A percentile compares a stretch with the other conserved stretches of the same genome.
Conservation (phyloP, 139 green algal genomes). For the Cymbomonas tetramitiformis region DNA sequence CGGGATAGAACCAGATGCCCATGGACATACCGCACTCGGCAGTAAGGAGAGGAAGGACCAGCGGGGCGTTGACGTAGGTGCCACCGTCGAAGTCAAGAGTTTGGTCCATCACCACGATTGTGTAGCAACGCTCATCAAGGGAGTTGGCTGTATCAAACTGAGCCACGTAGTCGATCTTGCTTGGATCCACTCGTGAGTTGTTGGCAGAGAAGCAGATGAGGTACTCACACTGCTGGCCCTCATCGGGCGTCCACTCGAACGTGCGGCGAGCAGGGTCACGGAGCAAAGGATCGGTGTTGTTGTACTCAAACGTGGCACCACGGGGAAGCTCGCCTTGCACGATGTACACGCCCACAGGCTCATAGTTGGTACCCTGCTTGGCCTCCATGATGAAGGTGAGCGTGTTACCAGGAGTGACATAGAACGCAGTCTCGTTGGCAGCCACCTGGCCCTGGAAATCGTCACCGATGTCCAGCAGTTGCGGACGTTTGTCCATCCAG, state of each 20-base stretch:
- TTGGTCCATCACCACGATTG: slow-evolving; percentile 17
- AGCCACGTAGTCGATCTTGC: slow-evolving; percentile 2
- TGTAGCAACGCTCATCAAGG: slow-evolving; percentile 24
- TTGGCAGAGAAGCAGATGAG: slow-evolving; percentile 16
- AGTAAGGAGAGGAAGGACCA: not conserved
- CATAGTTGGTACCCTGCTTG: slow-evolving; percentile 13
- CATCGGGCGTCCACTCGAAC: slow-evolving; percentile 17
- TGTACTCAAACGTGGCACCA: not conserved
- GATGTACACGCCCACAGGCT: slow-evolving; percentile 13
- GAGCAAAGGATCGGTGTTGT: too few relatives aligned
- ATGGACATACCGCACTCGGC: slow-evolving; percentile 19
- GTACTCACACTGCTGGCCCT: slow-evolving; percentile 19
- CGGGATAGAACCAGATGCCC: slow-evolving; percentile 15
- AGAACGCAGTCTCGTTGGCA: slow-evolving; percentile 12
- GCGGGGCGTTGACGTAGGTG: not conserved
- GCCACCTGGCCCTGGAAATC: not conserved
- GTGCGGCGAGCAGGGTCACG: slow-evolving; percentile 10
- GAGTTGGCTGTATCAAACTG: not conserved
- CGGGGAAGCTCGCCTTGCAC: slow-evolving; percentile 16
- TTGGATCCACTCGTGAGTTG: slow-evolving; percentile 8
- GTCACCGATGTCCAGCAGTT: not conserved
- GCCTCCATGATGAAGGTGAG: slow-evolving; percentile 10
- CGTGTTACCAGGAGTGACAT: slow-evolving; percentile 15
- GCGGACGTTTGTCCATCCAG: slow-evolving; percentile 5
- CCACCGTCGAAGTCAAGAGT: slow-evolving; percentile 1